Conservation (phyloP, 441 rosid genomes). For the Gossypium gossypioides region DNA sequence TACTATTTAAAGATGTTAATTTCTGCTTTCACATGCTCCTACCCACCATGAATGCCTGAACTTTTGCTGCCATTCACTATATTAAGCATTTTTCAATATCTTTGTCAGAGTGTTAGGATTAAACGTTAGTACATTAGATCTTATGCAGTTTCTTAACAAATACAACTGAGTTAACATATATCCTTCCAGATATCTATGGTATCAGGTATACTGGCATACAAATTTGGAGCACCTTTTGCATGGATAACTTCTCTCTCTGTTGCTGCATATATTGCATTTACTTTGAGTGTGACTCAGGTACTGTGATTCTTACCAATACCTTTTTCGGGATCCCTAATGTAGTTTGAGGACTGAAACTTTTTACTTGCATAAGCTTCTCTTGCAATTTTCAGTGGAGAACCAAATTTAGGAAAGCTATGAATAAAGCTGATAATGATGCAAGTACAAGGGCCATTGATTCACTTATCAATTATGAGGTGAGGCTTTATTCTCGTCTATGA, state of each 20-base stretch:
- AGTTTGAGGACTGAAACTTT: neutral
- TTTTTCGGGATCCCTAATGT: conserved; percentile 1
- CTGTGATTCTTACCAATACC: conserved; percentile 17
- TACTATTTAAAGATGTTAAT: conserved; percentile 7
- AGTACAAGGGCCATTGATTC: conserved; percentile 75
- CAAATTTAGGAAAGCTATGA: conserved; percentile 76
- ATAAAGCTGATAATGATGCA: conserved; percentile 87
- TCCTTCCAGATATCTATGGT: conserved; percentile 77
- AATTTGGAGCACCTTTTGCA: conserved; percentile 76
- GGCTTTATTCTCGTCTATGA: neutral
- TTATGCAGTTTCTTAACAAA: conserved; percentile 20
- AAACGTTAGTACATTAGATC: neutral
- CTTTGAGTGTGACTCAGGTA: conserved; percentile 88
- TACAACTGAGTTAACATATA: conserved; percentile 33
- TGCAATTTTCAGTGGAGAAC: conserved; percentile 67
- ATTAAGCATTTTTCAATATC: conserved; percentile 9
- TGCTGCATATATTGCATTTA: conserved; percentile 64
- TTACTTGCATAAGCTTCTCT: conserved; percentile 3
- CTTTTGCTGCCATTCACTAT: conserved; percentile 5
- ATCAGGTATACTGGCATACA: conserved; percentile 76
- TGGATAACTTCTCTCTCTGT: conserved; percentile 76
- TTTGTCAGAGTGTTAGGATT: conserved; percentile 7
- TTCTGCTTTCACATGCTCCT: conserved; percentile 8
- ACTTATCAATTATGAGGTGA: conserved; percentile 83
- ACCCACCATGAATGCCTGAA: neutral